Percentiles rank a stretch among this genome's conserved stretches.
These are phyloP conservation scores for Pharus latifolius DNA, from an alignment of 176 grass and related monocot species.

Conservation along the genomic window DNA sequence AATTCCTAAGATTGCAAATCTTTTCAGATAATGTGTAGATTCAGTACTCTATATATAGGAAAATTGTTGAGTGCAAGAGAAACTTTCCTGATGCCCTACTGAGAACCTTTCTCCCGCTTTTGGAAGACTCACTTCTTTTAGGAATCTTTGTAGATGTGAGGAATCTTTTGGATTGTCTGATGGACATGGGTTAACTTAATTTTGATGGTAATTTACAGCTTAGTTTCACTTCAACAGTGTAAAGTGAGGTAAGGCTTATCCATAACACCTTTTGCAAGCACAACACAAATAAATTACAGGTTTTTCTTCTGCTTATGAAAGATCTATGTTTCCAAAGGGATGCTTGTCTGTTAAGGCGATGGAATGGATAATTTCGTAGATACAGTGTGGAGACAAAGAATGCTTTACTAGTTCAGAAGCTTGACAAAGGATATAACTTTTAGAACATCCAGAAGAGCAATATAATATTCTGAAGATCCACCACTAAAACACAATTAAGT, in stretches of 20 bases:
- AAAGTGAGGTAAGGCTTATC: neutral
- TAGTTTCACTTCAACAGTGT: neutral
- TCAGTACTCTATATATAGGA: neutral
- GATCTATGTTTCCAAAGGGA: neutral
- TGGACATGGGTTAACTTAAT: neutral
- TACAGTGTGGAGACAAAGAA: neutral
- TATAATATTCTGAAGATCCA: neutral
- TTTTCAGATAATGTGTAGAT: constrained; percentile 14
- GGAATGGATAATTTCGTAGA: neutral
- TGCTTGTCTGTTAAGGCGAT: neutral
- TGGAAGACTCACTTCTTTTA: neutral
- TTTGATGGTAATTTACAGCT: neutral
- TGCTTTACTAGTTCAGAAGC: neutral
- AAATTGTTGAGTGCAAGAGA: constrained; percentile 10
- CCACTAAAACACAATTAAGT: neutral
- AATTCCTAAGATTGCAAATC: neutral
- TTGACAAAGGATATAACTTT: neutral
- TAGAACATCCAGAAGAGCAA: neutral
- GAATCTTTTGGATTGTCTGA: neutral
- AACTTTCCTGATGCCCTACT: neutral
- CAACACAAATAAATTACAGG: neutral
- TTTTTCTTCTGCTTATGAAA: neutral
- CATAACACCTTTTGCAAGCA: neutral
- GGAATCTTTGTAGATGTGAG: neutral
- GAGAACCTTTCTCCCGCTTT: neutral